phyloP scores from a whole-genome alignment of 768 basidiomycete genomes.

The Pleurotus platypus region DNA sequence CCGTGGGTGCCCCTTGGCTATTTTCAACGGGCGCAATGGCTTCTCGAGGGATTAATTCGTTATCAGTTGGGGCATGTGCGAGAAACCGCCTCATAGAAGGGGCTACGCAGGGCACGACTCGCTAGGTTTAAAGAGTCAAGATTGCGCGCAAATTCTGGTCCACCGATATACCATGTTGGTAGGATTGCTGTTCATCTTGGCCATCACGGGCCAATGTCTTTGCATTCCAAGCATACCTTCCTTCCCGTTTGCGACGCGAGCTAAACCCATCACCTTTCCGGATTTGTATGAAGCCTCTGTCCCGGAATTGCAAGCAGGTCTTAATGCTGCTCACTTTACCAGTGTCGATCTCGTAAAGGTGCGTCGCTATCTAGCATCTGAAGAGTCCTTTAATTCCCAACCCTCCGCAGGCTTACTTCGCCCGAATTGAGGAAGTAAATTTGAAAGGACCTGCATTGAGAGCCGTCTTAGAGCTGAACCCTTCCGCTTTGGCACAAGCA shows the following conservation, averaged over 20 bases:
- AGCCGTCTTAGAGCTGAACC: constrained; percentile 58
- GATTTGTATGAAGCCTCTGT: constrained; percentile 64
- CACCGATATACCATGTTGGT: neutral
- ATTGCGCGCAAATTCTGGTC: neutral
- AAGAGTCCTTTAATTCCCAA: no score
- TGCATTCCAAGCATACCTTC: neutral
- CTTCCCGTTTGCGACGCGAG: neutral
- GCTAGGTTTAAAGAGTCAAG: neutral
- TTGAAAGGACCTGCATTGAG: constrained; percentile 51
- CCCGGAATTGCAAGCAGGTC: constrained; percentile 47
- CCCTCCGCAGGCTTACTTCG: constrained; percentile 52
- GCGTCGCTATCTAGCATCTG: neutral
- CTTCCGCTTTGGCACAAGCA: constrained; percentile 49
- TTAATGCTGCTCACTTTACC: constrained; percentile 46
- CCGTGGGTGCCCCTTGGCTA: neutral
- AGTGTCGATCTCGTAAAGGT: constrained; percentile 65
- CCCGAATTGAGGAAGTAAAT: constrained; percentile 67
- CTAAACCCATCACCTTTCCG: constrained; percentile 21
- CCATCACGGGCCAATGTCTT: neutral
- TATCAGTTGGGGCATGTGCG: neutral
- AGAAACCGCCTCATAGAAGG: neutral
- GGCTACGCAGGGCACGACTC: neutral
- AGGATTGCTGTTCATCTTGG: neutral
- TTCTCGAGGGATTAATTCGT: neutral
- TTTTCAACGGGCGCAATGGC: neutral